Evolutionary conservation across 2,329 filamentous ascomycete genomes (phyloP).

Genomic region (Aspergillus flavus): DNA sequence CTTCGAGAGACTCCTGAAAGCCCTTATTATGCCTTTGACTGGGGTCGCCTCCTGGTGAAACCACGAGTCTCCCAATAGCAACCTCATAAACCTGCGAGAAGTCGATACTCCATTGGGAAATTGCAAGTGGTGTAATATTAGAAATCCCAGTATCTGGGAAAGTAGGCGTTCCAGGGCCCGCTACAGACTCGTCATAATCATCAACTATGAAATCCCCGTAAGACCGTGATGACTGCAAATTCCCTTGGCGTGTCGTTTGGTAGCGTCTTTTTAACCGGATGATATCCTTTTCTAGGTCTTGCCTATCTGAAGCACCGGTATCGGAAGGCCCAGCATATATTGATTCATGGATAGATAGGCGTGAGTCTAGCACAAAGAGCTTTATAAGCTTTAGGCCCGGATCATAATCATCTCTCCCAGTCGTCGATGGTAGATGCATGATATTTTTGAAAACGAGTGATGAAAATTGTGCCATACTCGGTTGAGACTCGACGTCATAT

Average conservation of each 20-base stretch:
- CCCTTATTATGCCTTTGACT: conserved; percentile 8
- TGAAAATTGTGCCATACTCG: conserved; percentile 24
- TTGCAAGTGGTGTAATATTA: conserved; percentile 15
- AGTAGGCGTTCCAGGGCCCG: conserved; percentile 8
- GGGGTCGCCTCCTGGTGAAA: conserved; percentile 1
- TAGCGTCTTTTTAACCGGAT: conserved; percentile 27
- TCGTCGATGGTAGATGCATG: conserved; percentile 22
- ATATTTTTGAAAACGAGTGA: conserved; percentile 39
- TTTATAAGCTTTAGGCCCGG: conserved; percentile 35
- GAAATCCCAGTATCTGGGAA: conserved; percentile 13
- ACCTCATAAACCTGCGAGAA: conserved; percentile 31
- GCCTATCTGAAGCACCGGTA: conserved; percentile 15
- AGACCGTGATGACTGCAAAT: conserved; percentile 5
- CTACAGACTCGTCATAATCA: conserved; percentile 37
- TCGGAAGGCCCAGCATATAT: conserved; percentile 28
- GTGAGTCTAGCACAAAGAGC: conserved; percentile 37
- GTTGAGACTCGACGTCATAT: conserved; percentile 11
- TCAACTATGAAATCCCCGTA: conserved; percentile 40
- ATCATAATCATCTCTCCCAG: conserved; percentile 21
- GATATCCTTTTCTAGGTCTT: conserved; percentile 20
- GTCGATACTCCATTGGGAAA: conserved; percentile 34
- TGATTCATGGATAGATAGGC: conserved; percentile 38
- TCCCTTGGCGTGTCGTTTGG: conserved; percentile 12
- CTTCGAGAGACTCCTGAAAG: conserved; percentile 28
- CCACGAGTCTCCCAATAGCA: conserved; percentile 21